A percentile compares a stretch with the other conserved stretches of the same genome.
These are phyloP conservation scores for Henningerozyma blattae DNA, from an alignment of 805 yeast species.

Conservation along the genomic window DNA sequence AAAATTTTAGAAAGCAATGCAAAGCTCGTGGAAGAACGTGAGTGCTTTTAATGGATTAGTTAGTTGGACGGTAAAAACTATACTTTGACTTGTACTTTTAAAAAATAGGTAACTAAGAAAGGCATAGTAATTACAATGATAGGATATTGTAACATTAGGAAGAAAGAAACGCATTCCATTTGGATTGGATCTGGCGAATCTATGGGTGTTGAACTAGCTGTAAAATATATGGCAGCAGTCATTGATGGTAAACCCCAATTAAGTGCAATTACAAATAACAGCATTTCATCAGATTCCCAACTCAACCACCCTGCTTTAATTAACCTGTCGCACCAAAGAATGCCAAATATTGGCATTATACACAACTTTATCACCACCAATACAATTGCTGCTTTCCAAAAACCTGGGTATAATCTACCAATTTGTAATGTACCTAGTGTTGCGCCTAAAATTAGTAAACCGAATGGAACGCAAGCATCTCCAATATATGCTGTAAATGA, in stretches of 20 bases:
- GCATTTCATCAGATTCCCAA: slow-evolving; percentile 34
- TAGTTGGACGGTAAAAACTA: too few relatives aligned
- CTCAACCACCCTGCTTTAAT: slow-evolving; percentile 56
- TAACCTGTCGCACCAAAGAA: slow-evolving; percentile 49
- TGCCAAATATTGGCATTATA: slow-evolving; percentile 72
- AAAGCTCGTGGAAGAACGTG: not conserved
- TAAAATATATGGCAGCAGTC: slow-evolving; percentile 75
- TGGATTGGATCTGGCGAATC: slow-evolving; percentile 32
- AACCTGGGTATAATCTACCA: slow-evolving; percentile 50
- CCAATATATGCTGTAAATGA: slow-evolving; percentile 74
- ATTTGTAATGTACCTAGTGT: slow-evolving; percentile 70
- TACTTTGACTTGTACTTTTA: slow-evolving; percentile 23
- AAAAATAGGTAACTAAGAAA: slow-evolving; percentile 32
- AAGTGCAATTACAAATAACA: slow-evolving; percentile 64
- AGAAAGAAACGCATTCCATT: slow-evolving; percentile 77
- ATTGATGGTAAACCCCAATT: slow-evolving; percentile 82
- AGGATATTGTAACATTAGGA: slow-evolving; percentile 63
- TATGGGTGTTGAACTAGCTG: slow-evolving; percentile 74
- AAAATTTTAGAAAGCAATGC: too few relatives aligned
- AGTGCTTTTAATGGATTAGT: too few relatives aligned
- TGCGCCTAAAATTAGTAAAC: slow-evolving; percentile 75
- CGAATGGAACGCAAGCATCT: slow-evolving; percentile 83
- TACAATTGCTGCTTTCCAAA: slow-evolving; percentile 49
- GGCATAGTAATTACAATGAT: slow-evolving; percentile 60
- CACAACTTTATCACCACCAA: slow-evolving; percentile 50